Evolutionary conservation across 2,329 filamentous ascomycete genomes (phyloP), one percentile per base, ranked within the genome.

Genomic region (Cladorrhinum sp.): DNA sequence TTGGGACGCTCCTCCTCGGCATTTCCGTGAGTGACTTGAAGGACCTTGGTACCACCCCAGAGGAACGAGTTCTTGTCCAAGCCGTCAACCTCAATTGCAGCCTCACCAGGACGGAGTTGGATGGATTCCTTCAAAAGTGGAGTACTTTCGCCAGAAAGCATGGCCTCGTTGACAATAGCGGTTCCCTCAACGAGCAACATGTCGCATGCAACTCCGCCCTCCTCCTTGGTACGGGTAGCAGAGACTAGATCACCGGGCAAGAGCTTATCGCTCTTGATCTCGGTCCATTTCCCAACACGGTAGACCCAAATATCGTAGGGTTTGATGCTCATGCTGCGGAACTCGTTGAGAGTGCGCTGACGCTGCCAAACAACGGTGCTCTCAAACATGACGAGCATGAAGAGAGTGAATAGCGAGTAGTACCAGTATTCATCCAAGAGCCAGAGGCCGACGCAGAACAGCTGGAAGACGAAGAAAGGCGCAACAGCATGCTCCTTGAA

Each of bases 371-470:
- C 96, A 38, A 99, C 96, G 2, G 95, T 99, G 75, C 93, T 97
- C 79, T 99, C 95, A 69, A 99, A 99, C 61, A 86, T 88, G 67
- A 99, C 92, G 59, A 99, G 85, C 96, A 99, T 99, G 79, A 98
- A 93, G 22, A 99, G 87, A 0, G 96, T 99, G 77, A 99, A 99
- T 20, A 99, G 85, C 63, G 95, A 98, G 79, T 99, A 99, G 81
- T 99, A 99, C 95, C 96, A 99, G 78, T 98, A 99, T 77, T 99
- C 96, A 72, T 99, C 95, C 72, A 99, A 80, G 87, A 98, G 91
- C 95, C 95, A 99, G 63, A 99, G 80, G 16, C 95, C 96, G 61
- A 99, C 95, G 70, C 96, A 99, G 80, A 99, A 99, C 63, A 99
- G 83, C 81, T 99, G 95, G 79, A 99, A 99, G 65, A 99, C 93